Percentiles rank a stretch among this genome's conserved stretches.
These are phyloP conservation scores for Paecilomyces sp. DNA, from an alignment of 2,329 filamentous ascomycete genomes.

Conservation along the genomic window DNA sequence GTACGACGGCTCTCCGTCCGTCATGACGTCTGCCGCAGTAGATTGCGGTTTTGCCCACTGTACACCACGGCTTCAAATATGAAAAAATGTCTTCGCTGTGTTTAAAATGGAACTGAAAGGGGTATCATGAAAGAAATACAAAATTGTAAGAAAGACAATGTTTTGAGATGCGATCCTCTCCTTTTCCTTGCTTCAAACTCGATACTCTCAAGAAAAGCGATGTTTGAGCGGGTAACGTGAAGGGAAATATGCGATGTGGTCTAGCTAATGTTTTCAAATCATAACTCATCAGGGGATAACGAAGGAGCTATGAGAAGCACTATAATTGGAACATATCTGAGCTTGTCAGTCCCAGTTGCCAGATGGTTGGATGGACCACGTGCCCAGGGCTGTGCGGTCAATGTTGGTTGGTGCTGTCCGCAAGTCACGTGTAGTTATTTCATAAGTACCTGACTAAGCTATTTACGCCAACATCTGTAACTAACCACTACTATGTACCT, in stretches of 20 bases:
- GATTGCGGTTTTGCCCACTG: not conserved
- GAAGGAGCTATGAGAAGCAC: not conserved
- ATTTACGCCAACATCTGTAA: not conserved
- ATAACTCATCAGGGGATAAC: not conserved
- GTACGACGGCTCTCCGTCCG: slow-evolving; percentile 58
- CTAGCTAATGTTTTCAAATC: slow-evolving; percentile 4
- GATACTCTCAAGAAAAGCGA: not conserved
- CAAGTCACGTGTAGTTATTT: not conserved
- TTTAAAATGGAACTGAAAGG: not conserved
- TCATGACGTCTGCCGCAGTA: slow-evolving; percentile 16
- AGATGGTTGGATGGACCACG: not conserved
- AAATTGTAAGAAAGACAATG: not conserved
- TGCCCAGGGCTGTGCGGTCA: not conserved
- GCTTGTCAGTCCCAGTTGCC: not conserved
- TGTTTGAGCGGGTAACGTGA: not conserved
- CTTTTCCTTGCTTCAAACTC: not conserved
- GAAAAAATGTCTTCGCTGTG: not conserved
- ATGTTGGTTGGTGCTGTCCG: not conserved
- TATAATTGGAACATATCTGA: not conserved
- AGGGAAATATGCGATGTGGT: not conserved
- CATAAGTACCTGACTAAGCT: not conserved
- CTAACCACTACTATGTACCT: not conserved
- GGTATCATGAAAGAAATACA: not conserved
- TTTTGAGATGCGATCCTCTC: not conserved
- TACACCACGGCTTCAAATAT: not conserved